Base-by-base conservation (phyloP, 768 basidiomycete genomes). In the Podaxis sp. region DNA sequence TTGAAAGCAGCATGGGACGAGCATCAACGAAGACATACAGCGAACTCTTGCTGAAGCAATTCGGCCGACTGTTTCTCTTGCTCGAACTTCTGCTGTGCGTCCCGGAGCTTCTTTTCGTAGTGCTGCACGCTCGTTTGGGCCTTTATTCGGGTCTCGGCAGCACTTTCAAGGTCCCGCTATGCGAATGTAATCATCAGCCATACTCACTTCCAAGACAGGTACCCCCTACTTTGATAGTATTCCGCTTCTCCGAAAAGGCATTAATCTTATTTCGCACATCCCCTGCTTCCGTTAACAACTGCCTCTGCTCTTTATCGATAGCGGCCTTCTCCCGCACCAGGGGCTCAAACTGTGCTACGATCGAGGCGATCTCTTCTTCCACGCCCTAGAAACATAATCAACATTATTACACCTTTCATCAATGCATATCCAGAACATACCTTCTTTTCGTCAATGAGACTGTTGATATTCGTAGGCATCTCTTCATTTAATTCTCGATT, bases 401-500 rank as follows among this genome's bases (percentile, higher is more conserved):
- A 11, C 28, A 12, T 24, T 19, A 38, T 57, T 2, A 52, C 38
- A 26, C 19, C 19, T 8, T 26, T 12, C n/a, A 38, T 52, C 12
- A 12, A 15, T 7, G 33, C 11, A 17, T 46, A 46, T 36, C 22
- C 33, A 39, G 62, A 33, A 70, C 81, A 30, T 67, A 87, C 89
- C 67, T 79, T 71, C 70, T 85, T 84, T 4, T 81, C 84, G 11
- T 73, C 78, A 63, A 87, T 77, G 13, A 90, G 74, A 13, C 80
- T 82, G 22, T 81, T 77, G n/a, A 90, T 77, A 67, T 83, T 81
- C 6, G 83, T 83, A 1, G 90, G 88, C 71, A 89, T 76, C 12
- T 90, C 88, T 19, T 90, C 88, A 61, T 88, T 89, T 12, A 82
- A 80, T 64, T 89, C 88, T 39, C 81, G 76, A 65, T 87, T 83